A percentile compares a stretch with the other conserved stretches of the same genome.
Evolutionary conservation across 768 basidiomycete species (phyloP).

Genomic region (Agrocybe pediades): DNA sequence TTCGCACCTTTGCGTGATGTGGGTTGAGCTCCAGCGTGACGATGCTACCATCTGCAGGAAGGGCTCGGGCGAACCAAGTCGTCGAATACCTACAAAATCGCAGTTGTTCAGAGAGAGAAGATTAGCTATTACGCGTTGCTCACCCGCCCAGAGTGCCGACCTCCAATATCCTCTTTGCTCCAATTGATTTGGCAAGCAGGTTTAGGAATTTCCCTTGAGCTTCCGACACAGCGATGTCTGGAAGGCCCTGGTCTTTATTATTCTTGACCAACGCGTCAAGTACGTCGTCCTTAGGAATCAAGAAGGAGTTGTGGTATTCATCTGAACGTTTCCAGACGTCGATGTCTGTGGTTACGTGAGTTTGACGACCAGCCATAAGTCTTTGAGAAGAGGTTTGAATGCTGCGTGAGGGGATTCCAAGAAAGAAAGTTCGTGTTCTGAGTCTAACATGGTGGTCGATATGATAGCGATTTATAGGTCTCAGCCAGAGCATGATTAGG

Average conservation of each 20-base stretch:
- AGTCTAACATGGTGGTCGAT: too few species aligned
- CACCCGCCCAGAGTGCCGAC: conserved; percentile 72
- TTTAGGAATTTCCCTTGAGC: conserved; percentile 62
- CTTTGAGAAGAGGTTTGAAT: background rate
- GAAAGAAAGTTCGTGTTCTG: background rate
- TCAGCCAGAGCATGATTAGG: too few species aligned
- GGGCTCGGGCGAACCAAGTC: conserved; percentile 43
- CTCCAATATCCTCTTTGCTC: conserved; percentile 61
- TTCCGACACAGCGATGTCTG: conserved; percentile 52
- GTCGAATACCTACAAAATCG: conserved; percentile 37
- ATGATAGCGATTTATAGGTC: too few species aligned
- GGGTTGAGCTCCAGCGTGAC: conserved; percentile 49
- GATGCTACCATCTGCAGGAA: conserved; percentile 53
- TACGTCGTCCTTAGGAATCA: conserved; percentile 42
- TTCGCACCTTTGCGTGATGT: conserved; percentile 44
- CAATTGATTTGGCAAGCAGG: conserved; percentile 49
- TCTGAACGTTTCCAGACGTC: conserved; percentile 56
- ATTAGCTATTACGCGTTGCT: conserved; percentile 7
- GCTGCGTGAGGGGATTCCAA: background rate
- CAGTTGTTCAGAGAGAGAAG: background rate
- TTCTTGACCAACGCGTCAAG: conserved; percentile 44
- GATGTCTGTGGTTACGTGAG: conserved; percentile 18
- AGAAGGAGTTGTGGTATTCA: conserved; percentile 56
- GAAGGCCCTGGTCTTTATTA: conserved; percentile 44
- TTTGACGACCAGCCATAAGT: conserved; percentile 14